phyloP scores from a whole-genome alignment of 129 eudicot species.

The Helianthus annuus region DNA sequence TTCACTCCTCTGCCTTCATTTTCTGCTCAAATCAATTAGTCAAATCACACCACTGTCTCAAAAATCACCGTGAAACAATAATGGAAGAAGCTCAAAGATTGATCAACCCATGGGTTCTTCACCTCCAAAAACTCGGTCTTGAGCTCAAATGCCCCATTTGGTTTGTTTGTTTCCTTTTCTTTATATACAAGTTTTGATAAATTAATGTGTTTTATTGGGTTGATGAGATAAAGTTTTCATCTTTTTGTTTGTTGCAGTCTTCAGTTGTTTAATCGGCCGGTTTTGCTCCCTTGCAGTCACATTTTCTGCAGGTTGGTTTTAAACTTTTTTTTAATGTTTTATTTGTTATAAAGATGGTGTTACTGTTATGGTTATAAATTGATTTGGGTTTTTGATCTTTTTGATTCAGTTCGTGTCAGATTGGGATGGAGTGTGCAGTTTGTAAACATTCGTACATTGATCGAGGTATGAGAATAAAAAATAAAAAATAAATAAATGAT shows the following conservation, averaged over 20 bases:
- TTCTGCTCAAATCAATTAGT: background rate
- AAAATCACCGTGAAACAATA: background rate
- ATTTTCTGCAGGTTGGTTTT: slow-evolving; percentile 78
- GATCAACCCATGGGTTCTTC: slow-evolving; percentile 69
- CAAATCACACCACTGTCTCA: background rate
- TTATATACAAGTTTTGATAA: background rate
- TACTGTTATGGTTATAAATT: background rate
- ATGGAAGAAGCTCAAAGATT: slow-evolving; percentile 36
- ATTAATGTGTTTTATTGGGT: background rate
- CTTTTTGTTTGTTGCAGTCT: slow-evolving; percentile 43
- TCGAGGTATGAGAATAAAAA: slow-evolving; percentile 42
- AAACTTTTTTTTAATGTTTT: background rate
- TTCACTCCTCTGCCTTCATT: background rate
- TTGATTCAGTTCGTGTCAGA: slow-evolving; percentile 44
- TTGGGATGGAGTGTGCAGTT: slow-evolving; percentile 54
- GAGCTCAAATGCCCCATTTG: slow-evolving; percentile 90
- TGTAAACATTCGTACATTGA: slow-evolving; percentile 53
- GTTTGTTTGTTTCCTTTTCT: slow-evolving; percentile 25
- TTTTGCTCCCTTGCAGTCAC: slow-evolving; percentile 81
- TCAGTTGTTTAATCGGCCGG: slow-evolving; percentile 57
- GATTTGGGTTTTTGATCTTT: background rate
- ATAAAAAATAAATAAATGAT: no score
- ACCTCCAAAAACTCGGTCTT: slow-evolving; percentile 76
- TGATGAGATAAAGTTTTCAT: background rate
- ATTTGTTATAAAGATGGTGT: background rate